These are phyloP conservation scores for Termitomyces sp. DNA, from an alignment of 768 basidiomycete species.

Conservation along the genomic window DNA sequence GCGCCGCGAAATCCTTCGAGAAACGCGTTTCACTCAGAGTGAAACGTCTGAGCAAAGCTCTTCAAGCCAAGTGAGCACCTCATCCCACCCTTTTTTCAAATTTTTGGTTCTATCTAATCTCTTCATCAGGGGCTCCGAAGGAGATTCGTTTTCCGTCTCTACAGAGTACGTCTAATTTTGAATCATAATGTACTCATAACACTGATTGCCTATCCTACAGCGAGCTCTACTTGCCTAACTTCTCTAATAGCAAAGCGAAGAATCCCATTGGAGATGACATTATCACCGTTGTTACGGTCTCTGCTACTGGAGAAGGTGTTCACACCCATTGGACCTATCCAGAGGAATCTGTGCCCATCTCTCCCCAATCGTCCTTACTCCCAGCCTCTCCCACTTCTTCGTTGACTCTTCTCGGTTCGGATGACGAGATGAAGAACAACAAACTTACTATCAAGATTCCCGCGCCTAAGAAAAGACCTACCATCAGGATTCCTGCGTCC, in stretches of 20 bases:
- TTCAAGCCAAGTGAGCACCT: neutral
- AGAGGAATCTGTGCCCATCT: neutral
- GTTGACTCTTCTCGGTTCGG: neutral
- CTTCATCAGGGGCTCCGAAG: neutral
- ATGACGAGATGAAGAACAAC: neutral
- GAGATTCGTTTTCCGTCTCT: too few species aligned
- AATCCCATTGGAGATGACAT: neutral
- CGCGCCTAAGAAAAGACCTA: neutral
- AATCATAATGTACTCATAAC: too few species aligned
- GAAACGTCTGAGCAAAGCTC: neutral
- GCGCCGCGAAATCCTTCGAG: neutral
- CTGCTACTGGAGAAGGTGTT: neutral
- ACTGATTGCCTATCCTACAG: too few species aligned
- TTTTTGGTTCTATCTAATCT: neutral
- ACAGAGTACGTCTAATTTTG: too few species aligned
- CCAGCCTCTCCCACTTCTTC: neutral
- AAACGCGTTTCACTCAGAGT: neutral
- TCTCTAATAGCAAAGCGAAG: neutral
- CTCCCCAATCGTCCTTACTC: neutral
- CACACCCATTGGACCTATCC: slow-evolving; percentile 1
- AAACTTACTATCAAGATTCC: neutral
- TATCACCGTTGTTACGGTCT: neutral
- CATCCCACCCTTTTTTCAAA: too few species aligned
- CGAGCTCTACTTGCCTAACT: too few species aligned
- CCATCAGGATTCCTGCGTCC: neutral